Base-by-base conservation (phyloP, 768 basidiomycete genomes). In the Lactifluus volemus region DNA sequence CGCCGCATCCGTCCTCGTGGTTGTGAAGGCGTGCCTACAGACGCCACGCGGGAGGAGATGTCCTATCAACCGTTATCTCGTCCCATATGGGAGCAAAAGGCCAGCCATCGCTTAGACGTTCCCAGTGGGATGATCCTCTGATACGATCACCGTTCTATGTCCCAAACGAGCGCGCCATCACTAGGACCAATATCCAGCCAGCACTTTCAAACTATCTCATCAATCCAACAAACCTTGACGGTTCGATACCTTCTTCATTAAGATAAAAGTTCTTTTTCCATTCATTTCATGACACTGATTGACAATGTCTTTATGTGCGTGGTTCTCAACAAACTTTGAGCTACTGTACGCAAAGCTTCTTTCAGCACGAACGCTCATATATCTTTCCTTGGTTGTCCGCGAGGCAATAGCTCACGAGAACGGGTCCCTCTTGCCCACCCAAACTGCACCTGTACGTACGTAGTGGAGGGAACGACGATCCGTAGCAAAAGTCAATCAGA, bases 401-500 rank as follows among this genome's bases (percentile, higher is more conserved):
- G 47, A 48, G 47, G 48, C 17, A 41, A 49, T 32, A 17, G 29
- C 36, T 25, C 55, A 57, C 25, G 39, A 57, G 47, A 15, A 7
- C 15, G 3, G 4, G 41, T 42, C 41, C 41, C n/a, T 30, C 30
- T 19, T 42, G 25, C n/a, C 44, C 17, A 42, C 15, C 21, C 21
- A 47, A 25, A 47, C 30, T 21, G 19, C 42, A 47, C 7, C 34
- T 30, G 30, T 55, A 3, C 32, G 45, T 47, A 25, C 45, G 45
- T 47, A 25, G 45, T 9, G 21, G 32, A 25, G 21, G 30, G 30
- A 21, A 19, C 19, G 19, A 55, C 54, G 44, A 32, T 19, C 30
- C 54, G 36, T 32, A 29, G 56, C n/a, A 49, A 50, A 58, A 50
- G 48, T 41, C 49, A 42, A 58, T 58, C 56, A 58, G 56, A 42